Percentiles rank a stretch among this genome's conserved stretches.
phyloP scores from a whole-genome alignment of 306 rosid species.

The Citrullus colocynthis region DNA sequence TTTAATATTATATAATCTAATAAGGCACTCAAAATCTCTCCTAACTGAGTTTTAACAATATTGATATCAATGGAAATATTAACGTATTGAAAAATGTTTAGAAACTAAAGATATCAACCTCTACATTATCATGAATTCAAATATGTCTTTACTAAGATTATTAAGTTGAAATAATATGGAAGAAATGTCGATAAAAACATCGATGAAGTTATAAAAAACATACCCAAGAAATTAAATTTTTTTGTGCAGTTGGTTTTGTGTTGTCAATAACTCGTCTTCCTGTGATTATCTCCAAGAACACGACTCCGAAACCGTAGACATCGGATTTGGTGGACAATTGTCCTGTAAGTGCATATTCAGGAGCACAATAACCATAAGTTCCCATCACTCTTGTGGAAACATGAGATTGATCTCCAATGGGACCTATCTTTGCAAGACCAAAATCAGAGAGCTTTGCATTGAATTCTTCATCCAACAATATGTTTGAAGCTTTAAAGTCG shows the following conservation, averaged over 20 bases:
- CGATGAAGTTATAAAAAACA: neutral
- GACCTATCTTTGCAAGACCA: slow-evolving; percentile 91
- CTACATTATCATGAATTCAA: neutral
- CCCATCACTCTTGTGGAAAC: slow-evolving; percentile 96
- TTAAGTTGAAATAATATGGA: neutral
- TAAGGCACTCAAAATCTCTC: too few relatives aligned
- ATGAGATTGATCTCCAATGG: slow-evolving; percentile 67
- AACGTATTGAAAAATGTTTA: neutral
- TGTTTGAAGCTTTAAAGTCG: slow-evolving; percentile 83
- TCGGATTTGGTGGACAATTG: slow-evolving; percentile 69
- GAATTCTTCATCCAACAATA: slow-evolving; percentile 60
- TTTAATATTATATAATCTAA: too few relatives aligned
- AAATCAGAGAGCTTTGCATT: slow-evolving; percentile 83
- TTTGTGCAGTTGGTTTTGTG: slow-evolving; percentile 45
- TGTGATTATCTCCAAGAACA: slow-evolving; percentile 70
- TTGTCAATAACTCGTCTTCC: slow-evolving; percentile 78
- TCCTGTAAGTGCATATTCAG: slow-evolving; percentile 83
- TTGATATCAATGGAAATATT: neutral
- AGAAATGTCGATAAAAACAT: too few relatives aligned
- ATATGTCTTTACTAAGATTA: neutral
- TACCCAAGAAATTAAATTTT: slow-evolving; percentile 74
- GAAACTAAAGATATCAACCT: neutral
- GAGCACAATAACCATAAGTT: slow-evolving; percentile 93
- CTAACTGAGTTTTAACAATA: neutral
- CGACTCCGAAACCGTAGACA: slow-evolving; percentile 79